Evolutionary conservation across 2,329 filamentous ascomycete species (phyloP).

Genomic region (Penicillium brevicompactum): DNA sequence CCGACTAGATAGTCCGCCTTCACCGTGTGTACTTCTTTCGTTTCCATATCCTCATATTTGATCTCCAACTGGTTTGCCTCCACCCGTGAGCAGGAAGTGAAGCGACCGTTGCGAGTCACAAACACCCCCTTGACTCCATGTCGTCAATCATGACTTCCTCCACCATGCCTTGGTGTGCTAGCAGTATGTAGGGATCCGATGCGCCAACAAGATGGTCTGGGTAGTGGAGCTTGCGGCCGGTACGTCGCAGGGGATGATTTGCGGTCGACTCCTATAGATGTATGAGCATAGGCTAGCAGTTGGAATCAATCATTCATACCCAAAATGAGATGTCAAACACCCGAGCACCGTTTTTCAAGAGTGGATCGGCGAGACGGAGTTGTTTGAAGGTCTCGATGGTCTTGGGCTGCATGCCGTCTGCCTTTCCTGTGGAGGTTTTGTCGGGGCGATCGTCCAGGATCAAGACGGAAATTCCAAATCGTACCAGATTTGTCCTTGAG

Average conservation of each 20-base stretch:
- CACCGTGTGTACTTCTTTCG: slow-evolving; percentile 46
- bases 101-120: slow-evolving; percentile 66
- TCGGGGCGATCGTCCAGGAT: slow-evolving; percentile 70
- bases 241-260: slow-evolving; percentile 58
- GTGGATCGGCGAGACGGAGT: slow-evolving; percentile 69
- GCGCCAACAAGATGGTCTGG: slow-evolving; percentile 54
- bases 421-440: slow-evolving; percentile 67
- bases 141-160: slow-evolving; percentile 72
- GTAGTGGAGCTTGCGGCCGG: slow-evolving; percentile 69
- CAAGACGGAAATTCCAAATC: slow-evolving; percentile 66
- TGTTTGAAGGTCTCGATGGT: slow-evolving; percentile 76
- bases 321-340: slow-evolving; percentile 78
- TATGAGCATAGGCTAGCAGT: not conserved
- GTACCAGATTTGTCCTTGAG: slow-evolving; percentile 58
- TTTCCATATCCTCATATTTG: slow-evolving; percentile 41
- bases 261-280: slow-evolving; percentile 39
- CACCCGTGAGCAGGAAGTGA: slow-evolving; percentile 53
- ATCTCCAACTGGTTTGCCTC: slow-evolving; percentile 43
- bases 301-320: slow-evolving; percentile 41
- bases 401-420: slow-evolving; percentile 76
- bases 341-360: slow-evolving; percentile 67
- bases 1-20: slow-evolving; percentile 68
- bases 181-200: slow-evolving; percentile 56
- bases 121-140: slow-evolving; percentile 63
- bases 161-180: slow-evolving; percentile 73